Evolutionary conservation across 2,329 filamentous ascomycete species (phyloP).

Genomic region (Cordyceps militaris): DNA sequence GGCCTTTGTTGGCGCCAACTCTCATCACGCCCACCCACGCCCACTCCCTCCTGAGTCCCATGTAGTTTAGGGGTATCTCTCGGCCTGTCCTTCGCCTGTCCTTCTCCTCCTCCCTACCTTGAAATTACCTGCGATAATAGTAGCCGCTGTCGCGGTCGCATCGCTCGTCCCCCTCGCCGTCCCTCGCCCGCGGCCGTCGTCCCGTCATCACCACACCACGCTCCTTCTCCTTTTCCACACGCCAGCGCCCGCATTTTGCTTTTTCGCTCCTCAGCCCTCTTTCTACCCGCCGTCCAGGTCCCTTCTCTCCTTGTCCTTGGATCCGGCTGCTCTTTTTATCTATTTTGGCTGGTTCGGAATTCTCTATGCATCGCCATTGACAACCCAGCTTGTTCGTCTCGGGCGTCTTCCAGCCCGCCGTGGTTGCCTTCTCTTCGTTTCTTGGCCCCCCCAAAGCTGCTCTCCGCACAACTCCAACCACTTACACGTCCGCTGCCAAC

Average conservation of each 20-base stretch:
- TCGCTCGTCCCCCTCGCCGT: not conserved
- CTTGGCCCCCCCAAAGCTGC: not conserved
- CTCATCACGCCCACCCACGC: not conserved
- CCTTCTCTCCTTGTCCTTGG: not conserved
- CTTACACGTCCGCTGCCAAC: slow-evolving; percentile 6
- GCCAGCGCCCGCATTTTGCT: slow-evolving; percentile 6
- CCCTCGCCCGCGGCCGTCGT: not conserved
- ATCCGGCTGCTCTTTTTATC: not conserved
- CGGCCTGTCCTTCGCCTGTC: not conserved
- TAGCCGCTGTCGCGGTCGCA: not conserved
- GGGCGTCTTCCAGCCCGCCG: not conserved
- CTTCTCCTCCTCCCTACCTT: not conserved
- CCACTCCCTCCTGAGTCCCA: too few species aligned
- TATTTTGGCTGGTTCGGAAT: not conserved
- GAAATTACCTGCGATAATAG: not conserved
- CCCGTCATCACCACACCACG: not conserved
- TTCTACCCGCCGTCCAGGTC: not conserved
- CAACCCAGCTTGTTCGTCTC: not conserved
- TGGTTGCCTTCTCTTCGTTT: not conserved
- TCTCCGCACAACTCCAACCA: slow-evolving; percentile 8
- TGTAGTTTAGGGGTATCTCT: not conserved
- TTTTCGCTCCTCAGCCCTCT: not conserved
- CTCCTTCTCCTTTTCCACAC: not conserved
- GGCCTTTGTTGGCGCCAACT: not conserved
- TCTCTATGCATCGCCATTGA: not conserved